Evolutionary conservation across 352 stramenopile species (phyloP).

Genomic region (Pythium aphanidermatum): DNA sequence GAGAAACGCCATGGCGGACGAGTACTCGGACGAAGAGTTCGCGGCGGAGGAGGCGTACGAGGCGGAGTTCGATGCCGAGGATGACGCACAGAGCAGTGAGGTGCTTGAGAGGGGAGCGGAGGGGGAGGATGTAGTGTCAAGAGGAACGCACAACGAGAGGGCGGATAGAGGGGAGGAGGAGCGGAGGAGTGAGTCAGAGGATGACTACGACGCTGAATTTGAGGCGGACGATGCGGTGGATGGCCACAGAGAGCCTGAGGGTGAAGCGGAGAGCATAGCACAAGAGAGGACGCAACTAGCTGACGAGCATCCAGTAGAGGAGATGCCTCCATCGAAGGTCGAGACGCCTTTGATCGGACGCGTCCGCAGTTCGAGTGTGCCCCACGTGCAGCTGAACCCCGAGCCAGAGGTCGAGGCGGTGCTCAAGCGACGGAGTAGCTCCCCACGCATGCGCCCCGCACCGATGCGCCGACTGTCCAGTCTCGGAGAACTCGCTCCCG

Average conservation of each 20-base stretch:
- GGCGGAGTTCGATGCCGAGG: conserved; percentile 19
- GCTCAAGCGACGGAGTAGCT: conserved; percentile 9
- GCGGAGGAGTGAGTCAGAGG: background rate
- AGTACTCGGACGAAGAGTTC: conserved; percentile 61
- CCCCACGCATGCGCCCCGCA: background rate
- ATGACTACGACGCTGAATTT: conserved; percentile 8
- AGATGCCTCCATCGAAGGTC: no score
- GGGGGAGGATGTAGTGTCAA: background rate
- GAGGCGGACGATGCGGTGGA: background rate
- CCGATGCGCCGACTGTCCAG: conserved; percentile 21
- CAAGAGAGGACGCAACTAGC: no score
- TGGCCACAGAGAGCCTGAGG: background rate
- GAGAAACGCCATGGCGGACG: conserved; percentile 33
- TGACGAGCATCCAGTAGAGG: no score
- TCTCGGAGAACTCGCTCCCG: conserved; percentile 22
- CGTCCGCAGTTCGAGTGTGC: conserved; percentile 10
- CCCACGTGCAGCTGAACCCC: conserved; percentile 5
- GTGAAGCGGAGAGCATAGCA: background rate
- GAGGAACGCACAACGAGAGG: background rate
- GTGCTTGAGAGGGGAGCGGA: background rate
- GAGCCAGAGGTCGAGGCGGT: conserved; percentile 10
- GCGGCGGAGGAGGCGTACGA: conserved; percentile 24
- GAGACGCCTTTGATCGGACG: background rate
- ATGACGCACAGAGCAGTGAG: background rate
- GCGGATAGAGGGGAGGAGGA: background rate